Base-by-base conservation (phyloP, 2,329 filamentous ascomycete genomes). In the Colletotrichum shisoi region DNA sequence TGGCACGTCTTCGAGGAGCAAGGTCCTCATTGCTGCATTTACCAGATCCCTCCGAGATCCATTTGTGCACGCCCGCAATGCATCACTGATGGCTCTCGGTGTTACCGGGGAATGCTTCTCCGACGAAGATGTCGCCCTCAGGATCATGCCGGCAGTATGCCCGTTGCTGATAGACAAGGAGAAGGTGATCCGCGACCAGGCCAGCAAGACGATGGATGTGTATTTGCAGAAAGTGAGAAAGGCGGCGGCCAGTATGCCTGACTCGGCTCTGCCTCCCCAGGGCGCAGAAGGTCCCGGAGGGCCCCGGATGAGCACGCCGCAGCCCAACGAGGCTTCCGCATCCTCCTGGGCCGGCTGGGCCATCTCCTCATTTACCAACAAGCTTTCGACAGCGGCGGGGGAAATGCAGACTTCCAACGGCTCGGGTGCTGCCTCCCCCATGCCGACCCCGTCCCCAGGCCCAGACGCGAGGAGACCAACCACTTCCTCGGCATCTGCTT, bases 321-420 rank as follows among this genome's bases (percentile, higher is more conserved):
- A 93, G 68, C 81, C 85, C 2, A 77, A 74, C 68, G 78, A 80
- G 52, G 86, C 84, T 45, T 85, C 89, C 61, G 82, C 85, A 24
- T 88, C 89, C 3, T 84, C 85, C 4, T 98, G 95, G 95, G 88
- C 95, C 1, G 95, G 95, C 13, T 99, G 95, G 95, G 95, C 95
- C 1, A 97, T 99, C 62, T 98, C 95, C 0, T 97, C 93, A 1
- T 99, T 99, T 76, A 98, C 95, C 2, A 98, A 98, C 79, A 97
- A 97, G 74, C 77, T 98, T 13, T 89, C 92, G 1, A 80, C 91
- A 0, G 93, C 93, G 0, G 91, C 91, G 9, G 95, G 95, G 19
- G 91, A 97, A 64, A 99, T 99, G 70, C 85, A 94, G 74, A 80
- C 87, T 1, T 78, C 82, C 60, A 83, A 84, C 68, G 80, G 80